Base-by-base conservation (phyloP, 2,329 filamentous ascomycete species). In the Elsinoe ampelina region DNA sequence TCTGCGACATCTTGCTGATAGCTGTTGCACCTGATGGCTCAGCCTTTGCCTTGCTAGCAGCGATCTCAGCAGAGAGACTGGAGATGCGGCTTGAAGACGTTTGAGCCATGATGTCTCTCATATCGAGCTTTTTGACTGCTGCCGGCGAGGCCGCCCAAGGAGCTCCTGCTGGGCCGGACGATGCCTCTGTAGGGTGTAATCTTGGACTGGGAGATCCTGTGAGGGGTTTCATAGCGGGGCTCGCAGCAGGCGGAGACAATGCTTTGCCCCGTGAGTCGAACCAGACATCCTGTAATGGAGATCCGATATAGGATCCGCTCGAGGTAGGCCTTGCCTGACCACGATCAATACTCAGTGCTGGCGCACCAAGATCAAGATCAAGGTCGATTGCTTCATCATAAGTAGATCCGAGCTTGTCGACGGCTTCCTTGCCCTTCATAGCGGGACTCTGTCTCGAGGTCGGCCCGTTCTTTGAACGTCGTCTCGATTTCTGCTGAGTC, bases 51-150 rank as follows among this genome's bases (percentile, higher is more conserved):
- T 54, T 36, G 13, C 58, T 61, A 4, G 59, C 59, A 11, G 60
- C 60, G 52, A 82, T 71, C 0, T 73, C 78, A 32, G 80, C 63
- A 1, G 78, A 79, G 17, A 82, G 63, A 55, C 76, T 79, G 1
- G 80, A 82, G 1, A 77, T 72, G 39, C 74, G 73, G 20, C 67
- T 72, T 22, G 70, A 65, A 0, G 80, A 77, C 1, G 80, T 72
- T 65, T 86, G 82, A 7, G 74, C 76, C 81, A 95, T 85, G 61
- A 95, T 89, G 39, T 88, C 82, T 62, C 82, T 87, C 55, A 95
- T 77, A 58, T 87, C 86, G 12, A 89, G 73, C 67, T 87, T 90
- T 0, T 78, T 72, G 0, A 78, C 79, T 2, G 80, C 74, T 3
- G 88, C 68, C 1, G 76, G 70, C 7, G 78, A 68, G 2, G 73